Evolutionary conservation across 805 yeast species (phyloP).

Genomic region (Candida parachauliodes): DNA sequence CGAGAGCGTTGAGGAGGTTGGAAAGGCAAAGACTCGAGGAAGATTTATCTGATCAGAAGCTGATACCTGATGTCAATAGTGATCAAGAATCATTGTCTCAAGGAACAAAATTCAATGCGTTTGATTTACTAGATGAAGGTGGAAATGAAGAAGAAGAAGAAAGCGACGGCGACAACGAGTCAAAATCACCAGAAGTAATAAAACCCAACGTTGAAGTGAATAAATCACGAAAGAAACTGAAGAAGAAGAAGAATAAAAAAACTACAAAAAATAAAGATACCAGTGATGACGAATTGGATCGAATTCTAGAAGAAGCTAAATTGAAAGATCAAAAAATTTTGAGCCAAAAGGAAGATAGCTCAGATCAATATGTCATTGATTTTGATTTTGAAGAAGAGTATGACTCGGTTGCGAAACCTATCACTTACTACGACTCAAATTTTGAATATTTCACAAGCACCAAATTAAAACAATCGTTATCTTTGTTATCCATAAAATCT

Average conservation of each 20-base stretch:
- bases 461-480: conserved; percentile 37
- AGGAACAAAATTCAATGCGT: conserved; percentile 36
- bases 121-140: conserved; percentile 39
- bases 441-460: conserved; percentile 43
- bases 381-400: conserved; percentile 23
- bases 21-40: conserved; percentile 28
- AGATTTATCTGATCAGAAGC: conserved; percentile 11
- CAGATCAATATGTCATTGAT: conserved; percentile 17
- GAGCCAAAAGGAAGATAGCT: conserved; percentile 12
- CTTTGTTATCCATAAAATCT: conserved; percentile 41
- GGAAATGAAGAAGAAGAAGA: conserved; percentile 21
- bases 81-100: conserved; percentile 13
- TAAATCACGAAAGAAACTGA: conserved; percentile 10
- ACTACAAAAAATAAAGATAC: conserved; percentile 15
- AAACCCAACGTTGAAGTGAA: not conserved
- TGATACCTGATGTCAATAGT: conserved; percentile 12
- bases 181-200: conserved; percentile 10
- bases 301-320: conserved; percentile 43
- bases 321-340: conserved; percentile 18
- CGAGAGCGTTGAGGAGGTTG: conserved; percentile 45
- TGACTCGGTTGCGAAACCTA: conserved; percentile 23
- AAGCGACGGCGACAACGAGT: conserved; percentile 12
- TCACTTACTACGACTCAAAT: conserved; percentile 41
- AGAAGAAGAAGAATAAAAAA: conserved; percentile 11
- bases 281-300: conserved; percentile 61